These are phyloP conservation scores for Penicillium concentricum DNA, from an alignment of 2,329 filamentous ascomycete species.

Conservation along the genomic window DNA sequence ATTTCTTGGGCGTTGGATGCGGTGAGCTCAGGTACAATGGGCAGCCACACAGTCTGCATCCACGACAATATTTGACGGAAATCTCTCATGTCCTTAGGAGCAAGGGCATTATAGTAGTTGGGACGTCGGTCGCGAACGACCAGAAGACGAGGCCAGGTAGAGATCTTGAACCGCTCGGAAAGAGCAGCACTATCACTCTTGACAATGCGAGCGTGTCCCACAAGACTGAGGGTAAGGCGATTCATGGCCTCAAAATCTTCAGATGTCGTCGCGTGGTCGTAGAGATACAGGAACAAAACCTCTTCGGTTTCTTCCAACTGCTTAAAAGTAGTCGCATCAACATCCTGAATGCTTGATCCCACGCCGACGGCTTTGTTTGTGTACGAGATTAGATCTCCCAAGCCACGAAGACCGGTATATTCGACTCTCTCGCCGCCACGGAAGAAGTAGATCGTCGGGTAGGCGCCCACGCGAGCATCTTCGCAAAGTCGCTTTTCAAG, in stretches of 20 bases:
- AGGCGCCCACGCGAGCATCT: constrained; percentile 75
- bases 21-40: constrained; percentile 90
- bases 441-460: constrained; percentile 91
- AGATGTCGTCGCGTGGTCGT: constrained; percentile 87
- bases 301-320: constrained; percentile 89
- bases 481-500: constrained; percentile 85
- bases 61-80: constrained; percentile 75
- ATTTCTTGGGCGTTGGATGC: constrained; percentile 89
- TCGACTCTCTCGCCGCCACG: constrained; percentile 87
- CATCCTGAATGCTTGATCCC: constrained; percentile 73
- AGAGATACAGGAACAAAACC: constrained; percentile 96
- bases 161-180: constrained; percentile 85
- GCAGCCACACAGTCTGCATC: constrained; percentile 97
- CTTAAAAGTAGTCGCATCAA: constrained; percentile 73
- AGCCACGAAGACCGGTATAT: constrained; percentile 84
- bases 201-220: constrained; percentile 88
- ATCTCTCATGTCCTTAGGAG: constrained; percentile 90
- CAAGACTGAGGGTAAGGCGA: constrained; percentile 78
- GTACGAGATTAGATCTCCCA: constrained; percentile 86
- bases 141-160: constrained; percentile 90
- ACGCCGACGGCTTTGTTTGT: constrained; percentile 82
- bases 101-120: constrained; percentile 83
- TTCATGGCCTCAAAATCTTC: constrained; percentile 92
- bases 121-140: constrained; percentile 86
- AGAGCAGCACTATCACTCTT: constrained; percentile 80